phyloP scores from a whole-genome alignment of 805 yeast genomes.

The Kluyveromyces lactis region DNA sequence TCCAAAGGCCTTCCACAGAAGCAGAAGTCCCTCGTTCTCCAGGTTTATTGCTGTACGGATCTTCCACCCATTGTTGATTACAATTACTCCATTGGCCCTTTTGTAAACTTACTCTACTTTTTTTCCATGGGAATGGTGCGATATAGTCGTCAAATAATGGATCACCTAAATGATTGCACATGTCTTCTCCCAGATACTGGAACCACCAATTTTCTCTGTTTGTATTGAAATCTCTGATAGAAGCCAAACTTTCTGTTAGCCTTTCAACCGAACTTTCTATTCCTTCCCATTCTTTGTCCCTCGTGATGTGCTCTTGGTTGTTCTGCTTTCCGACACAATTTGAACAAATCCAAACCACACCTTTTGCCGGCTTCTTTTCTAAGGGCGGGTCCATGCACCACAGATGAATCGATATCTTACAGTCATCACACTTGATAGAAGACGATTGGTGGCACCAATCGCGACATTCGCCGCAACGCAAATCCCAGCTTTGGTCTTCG shows the following conservation, averaged over 20 bases:
- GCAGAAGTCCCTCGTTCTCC: slow-evolving; percentile 70
- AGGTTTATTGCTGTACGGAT: slow-evolving; percentile 9
- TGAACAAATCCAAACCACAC: slow-evolving; percentile 88
- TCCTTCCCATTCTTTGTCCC: not conserved
- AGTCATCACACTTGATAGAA: slow-evolving; percentile 72
- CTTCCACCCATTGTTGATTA: slow-evolving; percentile 9
- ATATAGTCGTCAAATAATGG: slow-evolving; percentile 11
- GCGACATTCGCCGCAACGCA: slow-evolving; percentile 58
- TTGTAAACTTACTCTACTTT: slow-evolving; percentile 6
- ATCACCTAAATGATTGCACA: slow-evolving; percentile 17
- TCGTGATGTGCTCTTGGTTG: not conserved
- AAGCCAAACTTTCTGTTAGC: not conserved
- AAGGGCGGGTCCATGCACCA: slow-evolving; percentile 82
- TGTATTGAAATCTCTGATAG: not conserved
- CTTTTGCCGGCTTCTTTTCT: slow-evolving; percentile 69
- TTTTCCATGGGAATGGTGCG: slow-evolving; percentile 19
- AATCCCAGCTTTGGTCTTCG: slow-evolving; percentile 7
- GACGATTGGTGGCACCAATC: slow-evolving; percentile 77
- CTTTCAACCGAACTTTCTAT: not conserved
- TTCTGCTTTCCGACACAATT: slow-evolving; percentile 51
- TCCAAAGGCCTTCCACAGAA: slow-evolving; percentile 63
- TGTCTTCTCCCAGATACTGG: slow-evolving; percentile 24
- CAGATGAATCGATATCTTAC: slow-evolving; percentile 66
- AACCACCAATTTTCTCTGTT: slow-evolving; percentile 18
- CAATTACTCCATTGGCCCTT: slow-evolving; percentile 26